A percentile compares a stretch with the other conserved stretches of the same genome.
Conservation (phyloP, 768 basidiomycete genomes). For the Mycena filopes region DNA sequence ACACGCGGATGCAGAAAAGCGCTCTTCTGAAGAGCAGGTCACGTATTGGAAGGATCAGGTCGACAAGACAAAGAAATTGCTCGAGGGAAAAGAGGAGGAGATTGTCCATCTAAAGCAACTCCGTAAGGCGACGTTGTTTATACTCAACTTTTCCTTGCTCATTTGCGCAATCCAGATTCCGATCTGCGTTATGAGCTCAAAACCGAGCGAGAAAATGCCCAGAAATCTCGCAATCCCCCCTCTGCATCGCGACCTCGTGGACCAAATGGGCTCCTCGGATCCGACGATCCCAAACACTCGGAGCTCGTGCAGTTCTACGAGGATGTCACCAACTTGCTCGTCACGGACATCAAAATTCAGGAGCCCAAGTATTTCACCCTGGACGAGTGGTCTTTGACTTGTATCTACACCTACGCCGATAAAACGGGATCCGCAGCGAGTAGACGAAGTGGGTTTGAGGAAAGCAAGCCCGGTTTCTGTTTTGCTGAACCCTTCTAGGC, state of each 20-base stretch:
- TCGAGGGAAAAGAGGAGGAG: conserved; percentile 56
- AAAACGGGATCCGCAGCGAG: conserved; percentile 40
- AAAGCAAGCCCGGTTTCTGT: conserved; percentile 12
- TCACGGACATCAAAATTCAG: conserved; percentile 66
- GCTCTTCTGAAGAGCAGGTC: conserved; percentile 59
- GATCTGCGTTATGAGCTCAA: conserved; percentile 66
- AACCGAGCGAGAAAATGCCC: conserved; percentile 67
- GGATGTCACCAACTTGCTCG: conserved; percentile 83
- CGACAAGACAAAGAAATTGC: conserved; percentile 52
- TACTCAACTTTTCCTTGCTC: conserved; percentile 7
- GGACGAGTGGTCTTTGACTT: conserved; percentile 73
- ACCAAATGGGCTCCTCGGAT: conserved; percentile 45
- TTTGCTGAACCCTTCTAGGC: conserved; percentile 57
- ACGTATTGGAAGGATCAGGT: conserved; percentile 53
- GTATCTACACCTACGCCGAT: conserved; percentile 70
- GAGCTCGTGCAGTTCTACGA: conserved; percentile 83
- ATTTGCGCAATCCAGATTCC: conserved; percentile 50
- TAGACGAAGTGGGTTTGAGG: conserved; percentile 48
- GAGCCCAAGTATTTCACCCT: conserved; percentile 49
- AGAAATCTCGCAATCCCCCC: conserved; percentile 55
- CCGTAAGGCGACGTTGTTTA: conserved; percentile 50
- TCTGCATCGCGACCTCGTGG: conserved; percentile 48
- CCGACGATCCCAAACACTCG: conserved; percentile 67
- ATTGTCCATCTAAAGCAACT: conserved; percentile 58
- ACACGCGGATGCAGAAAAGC: conserved; percentile 76